phyloP scores from a whole-genome alignment of 2,329 filamentous ascomycete genomes.

The Neonectria sp. region DNA sequence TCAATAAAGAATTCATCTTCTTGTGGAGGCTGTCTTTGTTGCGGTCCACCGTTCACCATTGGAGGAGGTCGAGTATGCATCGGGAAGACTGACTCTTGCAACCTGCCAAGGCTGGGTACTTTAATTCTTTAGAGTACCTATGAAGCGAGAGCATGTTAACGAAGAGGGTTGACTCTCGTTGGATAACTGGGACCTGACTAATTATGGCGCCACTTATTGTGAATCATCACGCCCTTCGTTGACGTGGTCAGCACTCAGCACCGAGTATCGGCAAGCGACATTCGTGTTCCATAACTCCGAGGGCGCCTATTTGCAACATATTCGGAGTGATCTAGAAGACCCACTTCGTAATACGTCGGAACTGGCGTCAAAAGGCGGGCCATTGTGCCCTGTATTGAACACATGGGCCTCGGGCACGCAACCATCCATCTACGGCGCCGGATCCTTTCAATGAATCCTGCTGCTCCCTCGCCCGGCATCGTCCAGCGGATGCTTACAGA shows the following conservation, averaged over 20 bases:
- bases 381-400: not conserved
- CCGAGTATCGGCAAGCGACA: not conserved
- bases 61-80: not conserved
- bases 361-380: not conserved
- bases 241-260: not conserved
- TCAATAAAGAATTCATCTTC: not conserved
- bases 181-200: not conserved
- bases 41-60: not conserved
- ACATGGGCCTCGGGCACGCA: not conserved
- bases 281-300: not conserved
- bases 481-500: not conserved
- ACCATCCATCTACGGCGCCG: not conserved
- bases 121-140: not conserved
- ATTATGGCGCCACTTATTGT: not conserved
- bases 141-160: not conserved
- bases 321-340: not conserved
- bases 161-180: not conserved
- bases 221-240: not conserved
- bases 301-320: not conserved
- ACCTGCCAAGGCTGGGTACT: not conserved
- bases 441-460: not conserved
- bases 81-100: not conserved
- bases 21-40: not conserved
- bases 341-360: not conserved
- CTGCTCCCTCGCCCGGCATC: not conserved